Base-by-base conservation (phyloP, 2,329 filamentous ascomycete species). In the Penicillium sp. region DNA sequence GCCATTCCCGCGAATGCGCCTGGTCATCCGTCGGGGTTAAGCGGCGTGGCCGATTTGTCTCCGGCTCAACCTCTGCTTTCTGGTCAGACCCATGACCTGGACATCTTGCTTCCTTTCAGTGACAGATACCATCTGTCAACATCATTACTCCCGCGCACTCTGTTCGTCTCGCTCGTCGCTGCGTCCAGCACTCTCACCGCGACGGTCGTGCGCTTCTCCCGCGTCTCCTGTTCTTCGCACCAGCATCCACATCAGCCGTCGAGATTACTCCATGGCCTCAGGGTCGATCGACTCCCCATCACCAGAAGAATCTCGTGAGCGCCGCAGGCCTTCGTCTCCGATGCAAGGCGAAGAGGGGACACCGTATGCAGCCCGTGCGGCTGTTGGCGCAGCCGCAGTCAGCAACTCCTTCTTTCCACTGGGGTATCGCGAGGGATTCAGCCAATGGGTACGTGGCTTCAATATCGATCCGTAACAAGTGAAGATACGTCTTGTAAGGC, bases 391-490 rank as follows among this genome's bases (percentile, higher is more conserved):
- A 24, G 60, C 61, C 12, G 61, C 60, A 1, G 59, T 69, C 9
- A 60, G 62, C 43, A 60, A 61, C 43, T 59, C 64, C 27, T 60
- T 71, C 68, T 97, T 98, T 57, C 90, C 93, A 2, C 73, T 97
- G 24, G 85, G 90, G 43, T 95, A 95, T 73, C 93, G 90, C 63
- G 90, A 95, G 49, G 91, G 88, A 12, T 88, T 89, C 54, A 85
- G 80, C 58, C 91, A 97, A 77, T 97, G 93, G 89, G 86, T 88
- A 71, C 11, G 29, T 8, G 54, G 83, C 76, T 45, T 6, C 33
- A 18, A 18, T 18, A 8, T 34, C 18, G 7, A 18, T 27, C 44
- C 32, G 26, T 41, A 26, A 11, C 27, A 26, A 9, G 11, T 9
- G 26, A 25, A 13, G 4, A 12, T n/a, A 9, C 41, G 26, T 26